Evolutionary conservation across 345 rosid genomes (phyloP).

Genomic region (Salix exigua): DNA sequence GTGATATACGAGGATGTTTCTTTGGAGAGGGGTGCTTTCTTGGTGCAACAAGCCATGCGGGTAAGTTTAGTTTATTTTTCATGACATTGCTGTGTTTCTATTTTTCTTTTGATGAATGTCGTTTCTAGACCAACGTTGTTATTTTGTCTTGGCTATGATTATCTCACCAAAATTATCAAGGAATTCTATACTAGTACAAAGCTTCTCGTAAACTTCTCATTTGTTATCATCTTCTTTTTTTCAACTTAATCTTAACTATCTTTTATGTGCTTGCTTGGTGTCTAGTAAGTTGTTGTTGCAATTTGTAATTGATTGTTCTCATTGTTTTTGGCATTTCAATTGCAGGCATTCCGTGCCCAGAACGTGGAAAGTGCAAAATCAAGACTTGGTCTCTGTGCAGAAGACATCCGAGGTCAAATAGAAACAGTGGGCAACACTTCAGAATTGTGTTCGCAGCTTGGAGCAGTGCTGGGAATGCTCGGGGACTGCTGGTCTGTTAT

Average conservation of each 20-base stretch:
- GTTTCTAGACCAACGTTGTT: background rate
- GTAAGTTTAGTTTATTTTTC: slow-evolving; percentile 41
- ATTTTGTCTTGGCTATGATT: background rate
- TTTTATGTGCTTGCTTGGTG: background rate
- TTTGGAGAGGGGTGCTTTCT: slow-evolving; percentile 90
- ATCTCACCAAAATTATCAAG: background rate
- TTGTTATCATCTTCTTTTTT: background rate
- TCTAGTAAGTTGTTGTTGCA: background rate
- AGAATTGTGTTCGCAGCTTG: slow-evolving; percentile 94
- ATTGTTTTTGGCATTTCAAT: slow-evolving; percentile 10
- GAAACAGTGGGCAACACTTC: slow-evolving; percentile 65
- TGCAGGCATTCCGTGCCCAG: slow-evolving; percentile 76
- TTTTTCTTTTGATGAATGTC: background rate
- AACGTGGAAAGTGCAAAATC: slow-evolving; percentile 92
- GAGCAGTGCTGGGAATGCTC: slow-evolving; percentile 97
- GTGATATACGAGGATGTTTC: slow-evolving; percentile 92
- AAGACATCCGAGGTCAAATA: slow-evolving; percentile 75
- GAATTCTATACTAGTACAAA: background rate
- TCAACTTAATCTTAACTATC: background rate
- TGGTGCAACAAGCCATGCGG: slow-evolving; percentile 97
- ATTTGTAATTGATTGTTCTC: background rate
- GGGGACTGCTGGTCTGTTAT: slow-evolving; percentile 88
- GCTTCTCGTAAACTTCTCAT: background rate
- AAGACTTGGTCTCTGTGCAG: slow-evolving; percentile 72
- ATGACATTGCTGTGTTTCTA: background rate